Evolutionary conservation across 345 rosid genomes (phyloP), one percentile per base, ranked within the genome.

Genomic region (Iberis pinnata): DNA sequence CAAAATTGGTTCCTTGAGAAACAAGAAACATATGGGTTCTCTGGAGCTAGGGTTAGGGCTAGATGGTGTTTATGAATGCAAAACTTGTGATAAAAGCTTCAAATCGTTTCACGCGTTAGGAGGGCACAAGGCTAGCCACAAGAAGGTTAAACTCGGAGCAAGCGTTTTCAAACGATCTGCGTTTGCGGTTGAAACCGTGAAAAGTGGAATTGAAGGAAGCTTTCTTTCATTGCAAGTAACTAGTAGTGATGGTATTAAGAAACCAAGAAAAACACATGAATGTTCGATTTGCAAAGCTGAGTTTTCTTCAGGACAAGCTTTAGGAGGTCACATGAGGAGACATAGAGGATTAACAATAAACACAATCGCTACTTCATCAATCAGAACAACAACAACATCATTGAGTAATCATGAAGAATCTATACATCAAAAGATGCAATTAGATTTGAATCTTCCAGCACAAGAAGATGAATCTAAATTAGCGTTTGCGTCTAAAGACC

Each of bases 311-410:
- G 97, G 99, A 1, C 97, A 92, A 73, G 97, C 97, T 9, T 65
- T 92, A 38, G 99, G 98, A 0, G 99, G 99, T 7, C 98, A 92
- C 58, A 88, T 92, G 99, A 74, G 99, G 63, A 70, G 90, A 67
- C 99, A 92, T 56, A 63, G 97, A 59, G 66, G 78, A 4, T 58
- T 48, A 43, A 60, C 59, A 16, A 11, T 66, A 8, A 50, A 68
- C 12, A 39, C 66, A 9, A 45, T 42, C 17, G 24, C 65, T 50
- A 46, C 49, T 48, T 58, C 58, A 45, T 14, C 49, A 18, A 58
- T 38, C 17, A 55, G 43, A 35, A 20, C 48, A 7, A 6, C 49
- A 17, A 61, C 53, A 55, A 26, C 64, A 15, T 43, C 58, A 43
- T n/a, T n/a, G n/a, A 51, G 43, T 51, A 42, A 29, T 56, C 50